These are phyloP conservation scores for Botrytis elliptica DNA, from an alignment of 2,329 filamentous ascomycete genomes.

Conservation along the genomic window DNA sequence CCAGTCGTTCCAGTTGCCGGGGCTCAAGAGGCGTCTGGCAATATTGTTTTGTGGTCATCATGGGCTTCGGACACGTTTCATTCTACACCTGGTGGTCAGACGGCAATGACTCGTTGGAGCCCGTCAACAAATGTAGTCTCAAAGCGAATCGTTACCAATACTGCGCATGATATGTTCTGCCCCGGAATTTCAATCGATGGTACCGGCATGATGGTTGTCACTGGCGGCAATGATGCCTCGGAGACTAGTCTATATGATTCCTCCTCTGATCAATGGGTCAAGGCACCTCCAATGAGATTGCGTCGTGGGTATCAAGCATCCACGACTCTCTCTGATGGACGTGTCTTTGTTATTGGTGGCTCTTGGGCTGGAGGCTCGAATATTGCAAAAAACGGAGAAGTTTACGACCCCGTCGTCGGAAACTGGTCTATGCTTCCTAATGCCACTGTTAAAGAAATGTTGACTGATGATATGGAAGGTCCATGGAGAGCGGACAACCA, in stretches of 20 bases:
- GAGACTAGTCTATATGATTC: conserved; percentile 10
- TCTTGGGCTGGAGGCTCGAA: conserved; percentile 1
- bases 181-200: conserved; percentile 11
- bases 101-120: conserved; percentile 7
- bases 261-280: conserved; percentile 7
- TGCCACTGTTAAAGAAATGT: conserved; percentile 2
- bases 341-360: conserved; percentile 8
- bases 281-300: neutral
- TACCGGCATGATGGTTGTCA: conserved; percentile 11
- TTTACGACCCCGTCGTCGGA: neutral
- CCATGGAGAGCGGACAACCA: conserved; percentile 14
- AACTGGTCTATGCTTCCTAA: conserved; percentile 2
- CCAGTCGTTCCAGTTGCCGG: conserved; percentile 13
- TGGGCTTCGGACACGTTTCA: conserved; percentile 10
- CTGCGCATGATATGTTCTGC: conserved; percentile 15
- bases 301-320: conserved; percentile 15
- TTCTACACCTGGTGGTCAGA: conserved; percentile 5
- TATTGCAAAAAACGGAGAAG: conserved; percentile 1
- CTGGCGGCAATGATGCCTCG: conserved; percentile 10
- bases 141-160: conserved; percentile 8
- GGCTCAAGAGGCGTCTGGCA: conserved; percentile 13
- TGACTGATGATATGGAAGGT: conserved; percentile 9
- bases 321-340: conserved; percentile 13
- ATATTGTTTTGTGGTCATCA: conserved; percentile 9
- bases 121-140: neutral